Evolutionary conservation across 208 protist genomes (phyloP).

Genomic region (Crithidia bombi): DNA sequence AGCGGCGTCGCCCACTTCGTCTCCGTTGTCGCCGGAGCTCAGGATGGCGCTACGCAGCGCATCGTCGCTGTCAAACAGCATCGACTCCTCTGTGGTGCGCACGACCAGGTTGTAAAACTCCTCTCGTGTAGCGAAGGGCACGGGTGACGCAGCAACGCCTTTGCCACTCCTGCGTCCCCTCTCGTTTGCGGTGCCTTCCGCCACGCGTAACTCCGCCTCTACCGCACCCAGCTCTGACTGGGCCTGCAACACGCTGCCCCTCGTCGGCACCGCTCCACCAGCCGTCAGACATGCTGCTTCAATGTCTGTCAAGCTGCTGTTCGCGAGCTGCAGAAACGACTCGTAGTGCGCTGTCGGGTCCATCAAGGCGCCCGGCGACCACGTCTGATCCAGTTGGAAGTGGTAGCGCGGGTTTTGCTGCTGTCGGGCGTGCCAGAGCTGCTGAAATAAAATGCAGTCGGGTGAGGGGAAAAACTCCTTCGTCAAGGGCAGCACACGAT

Average conservation of each 20-base stretch:
- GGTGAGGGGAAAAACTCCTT: constrained; percentile 50
- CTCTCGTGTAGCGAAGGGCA: constrained; percentile 41
- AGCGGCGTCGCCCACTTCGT: background rate
- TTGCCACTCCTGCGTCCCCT: background rate
- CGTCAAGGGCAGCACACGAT: constrained; percentile 57
- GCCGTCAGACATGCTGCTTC: constrained; percentile 23
- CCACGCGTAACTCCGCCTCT: background rate
- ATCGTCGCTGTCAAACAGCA: constrained; percentile 34
- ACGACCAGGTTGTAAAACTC: constrained; percentile 51
- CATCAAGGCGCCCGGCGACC: constrained; percentile 45
- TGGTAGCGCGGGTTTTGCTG: constrained; percentile 62
- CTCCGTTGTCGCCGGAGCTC: background rate
- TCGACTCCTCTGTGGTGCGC: constrained; percentile 29
- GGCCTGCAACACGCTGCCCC: constrained; percentile 1
- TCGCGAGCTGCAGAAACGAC: constrained; percentile 18
- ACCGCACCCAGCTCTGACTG: constrained; percentile 23
- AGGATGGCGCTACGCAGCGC: constrained; percentile 23
- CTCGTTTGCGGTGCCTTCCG: background rate
- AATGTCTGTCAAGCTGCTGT: constrained; percentile 21
- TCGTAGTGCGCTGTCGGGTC: constrained; percentile 53
- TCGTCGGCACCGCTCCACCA: background rate
- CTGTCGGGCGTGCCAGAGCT: constrained; percentile 45
- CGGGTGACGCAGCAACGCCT: background rate
- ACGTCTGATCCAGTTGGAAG: constrained; percentile 47
- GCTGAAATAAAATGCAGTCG: constrained; percentile 47